phyloP scores from a whole-genome alignment of 202 grass and related monocot species.

The Zoysia matrella region DNA sequence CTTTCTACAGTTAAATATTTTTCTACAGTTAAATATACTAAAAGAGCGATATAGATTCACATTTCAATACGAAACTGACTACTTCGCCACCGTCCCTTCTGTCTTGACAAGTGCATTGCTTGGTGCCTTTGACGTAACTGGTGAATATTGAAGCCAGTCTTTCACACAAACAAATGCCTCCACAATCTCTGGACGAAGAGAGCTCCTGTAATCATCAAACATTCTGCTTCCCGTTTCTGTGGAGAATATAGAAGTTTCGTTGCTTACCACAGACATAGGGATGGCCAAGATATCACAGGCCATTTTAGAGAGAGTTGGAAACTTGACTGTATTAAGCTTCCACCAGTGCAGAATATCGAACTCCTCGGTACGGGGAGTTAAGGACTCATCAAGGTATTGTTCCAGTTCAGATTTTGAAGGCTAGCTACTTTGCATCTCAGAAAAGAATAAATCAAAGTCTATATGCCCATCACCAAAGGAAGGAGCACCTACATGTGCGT shows the following conservation, averaged over 20 bases:
- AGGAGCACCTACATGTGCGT: slow-evolving; percentile 40
- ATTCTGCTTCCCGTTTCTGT: slow-evolving; percentile 65
- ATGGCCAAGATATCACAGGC: slow-evolving; percentile 83
- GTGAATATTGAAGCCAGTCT: slow-evolving; percentile 82
- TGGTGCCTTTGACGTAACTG: slow-evolving; percentile 30
- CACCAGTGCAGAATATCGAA: no score
- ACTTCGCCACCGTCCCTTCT: slow-evolving; percentile 17
- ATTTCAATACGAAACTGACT: background rate
- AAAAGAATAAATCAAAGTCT: slow-evolving; percentile 90
- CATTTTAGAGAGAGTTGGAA: slow-evolving; percentile 88
- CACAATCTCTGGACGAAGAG: slow-evolving; percentile 22
- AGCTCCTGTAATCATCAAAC: slow-evolving; percentile 92
- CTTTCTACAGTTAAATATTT: slow-evolving; percentile 48
- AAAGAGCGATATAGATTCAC: slow-evolving; percentile 6
- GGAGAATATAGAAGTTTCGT: slow-evolving; percentile 64
- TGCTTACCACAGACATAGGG: slow-evolving; percentile 72
- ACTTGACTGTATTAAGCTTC: slow-evolving; percentile 78
- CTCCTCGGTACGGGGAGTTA: no score
- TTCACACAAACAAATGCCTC: slow-evolving; percentile 73
- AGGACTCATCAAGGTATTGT: no score
- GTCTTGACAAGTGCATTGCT: slow-evolving; percentile 49
- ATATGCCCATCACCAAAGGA: slow-evolving; percentile 61
- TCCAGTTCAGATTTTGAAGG: slow-evolving; percentile 68
- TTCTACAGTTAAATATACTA: slow-evolving; percentile 45
- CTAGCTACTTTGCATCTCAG: slow-evolving; percentile 71